Evolutionary conservation across 805 yeast genomes (phyloP).

Genomic region (Torulaspora delbrueckii): DNA sequence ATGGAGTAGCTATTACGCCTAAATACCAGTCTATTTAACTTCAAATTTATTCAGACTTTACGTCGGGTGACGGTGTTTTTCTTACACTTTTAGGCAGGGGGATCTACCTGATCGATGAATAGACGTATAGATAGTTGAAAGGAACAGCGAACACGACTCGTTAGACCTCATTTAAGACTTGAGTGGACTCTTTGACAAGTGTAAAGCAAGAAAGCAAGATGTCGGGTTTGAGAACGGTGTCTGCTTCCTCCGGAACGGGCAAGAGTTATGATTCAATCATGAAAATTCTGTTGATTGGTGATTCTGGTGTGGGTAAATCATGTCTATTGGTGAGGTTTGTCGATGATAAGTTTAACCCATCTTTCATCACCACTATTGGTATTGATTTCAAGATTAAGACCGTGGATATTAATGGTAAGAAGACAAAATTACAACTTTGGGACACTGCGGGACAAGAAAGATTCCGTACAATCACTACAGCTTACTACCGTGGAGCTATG

Average conservation of each 20-base stretch:
- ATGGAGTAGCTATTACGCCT: constrained; percentile 88
- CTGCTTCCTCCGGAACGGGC: constrained; percentile 27
- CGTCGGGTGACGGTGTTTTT: constrained; percentile 3
- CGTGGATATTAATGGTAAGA: constrained; percentile 86
- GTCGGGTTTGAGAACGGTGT: constrained; percentile 32
- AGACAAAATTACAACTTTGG: constrained; percentile 93
- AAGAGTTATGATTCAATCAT: constrained; percentile 73
- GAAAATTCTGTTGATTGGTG: constrained; percentile 90
- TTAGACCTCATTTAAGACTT: background rate
- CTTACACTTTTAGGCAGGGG: constrained; percentile 4
- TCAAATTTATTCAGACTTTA: background rate
- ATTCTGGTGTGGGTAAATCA: constrained; percentile 86
- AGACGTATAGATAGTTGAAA: background rate
- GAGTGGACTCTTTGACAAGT: background rate
- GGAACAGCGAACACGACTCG: background rate
- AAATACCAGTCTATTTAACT: constrained; percentile 9
- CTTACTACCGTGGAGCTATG: constrained; percentile 86
- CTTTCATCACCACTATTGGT: constrained; percentile 95
- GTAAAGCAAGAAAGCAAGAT: constrained; percentile 8
- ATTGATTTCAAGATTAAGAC: constrained; percentile 97
- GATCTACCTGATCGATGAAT: background rate
- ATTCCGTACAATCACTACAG: constrained; percentile 90
- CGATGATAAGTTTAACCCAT: constrained; percentile 93
- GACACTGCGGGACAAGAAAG: constrained; percentile 98
- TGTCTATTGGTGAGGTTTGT: constrained; percentile 89